Evolutionary conservation across 108 stramenopile genomes (phyloP).

Genomic region (Seminavis robusta): DNA sequence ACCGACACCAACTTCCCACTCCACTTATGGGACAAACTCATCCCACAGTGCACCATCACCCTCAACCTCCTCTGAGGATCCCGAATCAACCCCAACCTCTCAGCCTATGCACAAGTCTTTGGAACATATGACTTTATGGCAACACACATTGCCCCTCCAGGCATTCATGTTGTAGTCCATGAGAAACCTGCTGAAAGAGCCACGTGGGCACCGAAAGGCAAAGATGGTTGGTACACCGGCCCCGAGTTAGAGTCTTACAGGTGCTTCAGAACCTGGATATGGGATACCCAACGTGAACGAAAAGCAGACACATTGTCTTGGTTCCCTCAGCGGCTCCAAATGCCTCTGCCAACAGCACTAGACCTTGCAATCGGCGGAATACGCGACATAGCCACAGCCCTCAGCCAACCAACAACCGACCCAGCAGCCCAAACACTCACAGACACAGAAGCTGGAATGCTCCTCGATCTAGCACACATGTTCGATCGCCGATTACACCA

Average conservation of each 20-base stretch:
- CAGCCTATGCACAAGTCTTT: constrained; percentile 7
- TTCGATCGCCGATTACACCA: too few species aligned
- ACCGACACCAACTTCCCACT: constrained; percentile 28
- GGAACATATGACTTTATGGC: constrained; percentile 35
- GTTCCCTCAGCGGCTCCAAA: constrained; percentile 13
- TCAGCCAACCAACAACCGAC: background rate
- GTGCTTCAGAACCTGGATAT: constrained; percentile 9
- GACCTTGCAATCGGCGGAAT: background rate
- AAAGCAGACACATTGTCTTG: constrained; percentile 36
- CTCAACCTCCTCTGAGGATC: constrained; percentile 34
- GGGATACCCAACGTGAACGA: constrained; percentile 4
- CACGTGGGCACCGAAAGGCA: constrained; percentile 17
- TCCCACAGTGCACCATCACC: constrained; percentile 35
- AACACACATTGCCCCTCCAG: constrained; percentile 41
- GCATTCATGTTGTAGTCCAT: constrained; percentile 24
- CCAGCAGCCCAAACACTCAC: too few species aligned
- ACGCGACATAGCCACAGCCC: background rate
- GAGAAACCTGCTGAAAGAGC: constrained; percentile 10
- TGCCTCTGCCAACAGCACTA: constrained; percentile 1
- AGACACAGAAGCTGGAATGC: too few species aligned
- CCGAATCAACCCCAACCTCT: constrained; percentile 21
- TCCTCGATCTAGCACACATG: too few species aligned
- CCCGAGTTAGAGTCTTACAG: constrained; percentile 30
- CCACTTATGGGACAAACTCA: constrained; percentile 21
- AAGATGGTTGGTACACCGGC: constrained; percentile 24